Evolutionary conservation across 129 eudicot species (phyloP).

Genomic region (Lactuca sativa): DNA sequence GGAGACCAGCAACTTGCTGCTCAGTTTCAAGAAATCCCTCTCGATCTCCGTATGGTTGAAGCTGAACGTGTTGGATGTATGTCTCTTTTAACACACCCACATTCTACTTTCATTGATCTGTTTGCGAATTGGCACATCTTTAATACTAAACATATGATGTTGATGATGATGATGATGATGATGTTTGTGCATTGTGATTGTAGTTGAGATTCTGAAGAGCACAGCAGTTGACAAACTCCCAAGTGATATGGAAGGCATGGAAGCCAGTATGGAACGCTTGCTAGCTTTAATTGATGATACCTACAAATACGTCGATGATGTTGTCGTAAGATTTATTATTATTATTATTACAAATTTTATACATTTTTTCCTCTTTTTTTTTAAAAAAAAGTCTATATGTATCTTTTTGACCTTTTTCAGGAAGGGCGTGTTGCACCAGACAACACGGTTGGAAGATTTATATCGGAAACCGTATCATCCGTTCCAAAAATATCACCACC

Average conservation of each 20-base stretch:
- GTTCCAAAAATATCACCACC: slow-evolving; percentile 72
- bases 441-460: slow-evolving; percentile 65
- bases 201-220: slow-evolving; percentile 84
- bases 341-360: background rate
- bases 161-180: background rate
- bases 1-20: slow-evolving; percentile 92
- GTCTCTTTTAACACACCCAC: slow-evolving; percentile 16
- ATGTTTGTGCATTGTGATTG: background rate
- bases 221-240: slow-evolving; percentile 85
- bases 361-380: background rate
- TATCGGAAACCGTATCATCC: slow-evolving; percentile 69
- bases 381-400: background rate
- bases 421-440: slow-evolving; percentile 81
- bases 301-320: slow-evolving; percentile 90
- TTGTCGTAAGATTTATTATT: slow-evolving; percentile 60
- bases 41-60: slow-evolving; percentile 84
- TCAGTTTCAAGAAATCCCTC: slow-evolving; percentile 91
- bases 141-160: background rate
- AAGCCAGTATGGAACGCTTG: slow-evolving; percentile 74
- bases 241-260: slow-evolving; percentile 93
- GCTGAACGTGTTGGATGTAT: slow-evolving; percentile 94
- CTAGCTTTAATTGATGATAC: slow-evolving; percentile 79
- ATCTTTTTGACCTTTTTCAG: slow-evolving; percentile 32
- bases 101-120: background rate
- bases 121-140: too few relatives aligned